Base-by-base conservation (phyloP, 1,139 yeast genomes). In the Arxiozyma heterogenica region DNA sequence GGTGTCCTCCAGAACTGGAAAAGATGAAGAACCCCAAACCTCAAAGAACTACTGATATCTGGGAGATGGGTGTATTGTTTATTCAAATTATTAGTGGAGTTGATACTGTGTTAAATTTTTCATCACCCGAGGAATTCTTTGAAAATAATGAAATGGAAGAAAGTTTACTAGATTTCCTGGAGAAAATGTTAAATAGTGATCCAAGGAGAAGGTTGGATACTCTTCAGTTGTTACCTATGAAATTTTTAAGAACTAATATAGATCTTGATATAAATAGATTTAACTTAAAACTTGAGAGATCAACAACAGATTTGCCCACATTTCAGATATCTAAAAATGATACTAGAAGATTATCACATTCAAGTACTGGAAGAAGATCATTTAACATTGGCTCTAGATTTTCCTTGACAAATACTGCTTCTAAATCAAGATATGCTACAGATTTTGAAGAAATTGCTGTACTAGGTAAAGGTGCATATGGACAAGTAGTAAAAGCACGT, bases 391-490 rank as follows among this genome's bases (percentile, higher is more conserved):
- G 73, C 4, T 65, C 73, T 2, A 60, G 73, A 49, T 69, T 66
- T 48, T 69, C 72, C 4, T 68, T 71, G 11, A 55, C 66, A 2
- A 45, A 46, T 20, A 60, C 67, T 2, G 58, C 61, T 11, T 55
- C 65, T 48, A 45, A 71, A 51, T 84, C 91, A 0, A 74, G 93
- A 55, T 85, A 85, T 66, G 80, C 80, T 0, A 80, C 81, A 55
- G 98, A 94, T 66, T 94, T 94, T 69, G 98, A 93, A 69, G 98
- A 93, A 67, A 86, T 90, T 48, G 94, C 94, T 0, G 80, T 83
- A 25, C 71, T 94, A n/a, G 98, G 99, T 1, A 82, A 84, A 63
- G 99, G 99, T 41, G 98, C 95, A 0, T 94, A 86, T 72, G 99
- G 98, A 9, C 96, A 91, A 67, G 99, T 94, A 15, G 96, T 93